phyloP scores from a whole-genome alignment of 139 green algal genomes.

The Spirogloea muscicola region DNA sequence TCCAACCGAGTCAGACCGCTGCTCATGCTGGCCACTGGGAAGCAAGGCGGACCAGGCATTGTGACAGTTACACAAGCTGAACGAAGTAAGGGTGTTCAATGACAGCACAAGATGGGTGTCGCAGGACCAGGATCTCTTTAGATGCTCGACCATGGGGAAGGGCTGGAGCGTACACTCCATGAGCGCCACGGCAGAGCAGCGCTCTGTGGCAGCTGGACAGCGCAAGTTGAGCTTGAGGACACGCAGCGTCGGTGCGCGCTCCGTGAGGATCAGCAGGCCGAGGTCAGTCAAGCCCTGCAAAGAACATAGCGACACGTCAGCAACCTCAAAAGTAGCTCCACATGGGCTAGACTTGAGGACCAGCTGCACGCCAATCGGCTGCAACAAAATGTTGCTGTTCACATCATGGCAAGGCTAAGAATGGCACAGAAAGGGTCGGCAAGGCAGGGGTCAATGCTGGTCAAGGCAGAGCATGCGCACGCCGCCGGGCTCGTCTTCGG shows the following conservation, averaged over 20 bases:
- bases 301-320: no score
- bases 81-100: no score
- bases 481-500: constrained; percentile 8
- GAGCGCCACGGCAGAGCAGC: constrained; percentile 33
- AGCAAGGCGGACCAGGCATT: background rate
- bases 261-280: constrained; percentile 13
- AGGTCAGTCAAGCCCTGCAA: constrained; percentile 16
- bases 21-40: constrained; percentile 18
- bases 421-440: no score
- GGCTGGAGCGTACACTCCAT: constrained; percentile 26
- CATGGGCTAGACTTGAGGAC: no score
- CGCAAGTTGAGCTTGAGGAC: constrained; percentile 8
- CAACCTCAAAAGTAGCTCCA: no score
- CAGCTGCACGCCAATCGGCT: no score
- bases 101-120: background rate
- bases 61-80: no score
- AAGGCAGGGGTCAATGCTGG: no score
- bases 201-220: background rate
- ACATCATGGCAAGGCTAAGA: no score
- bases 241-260: constrained; percentile 9
- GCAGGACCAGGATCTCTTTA: no score
- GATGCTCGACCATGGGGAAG: background rate
- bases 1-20: constrained; percentile 14
- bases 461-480: constrained; percentile 1
- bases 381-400: no score